Conservation (phyloP, 2,329 filamentous ascomycete genomes). For the Scortechinia acanthostroma region DNA sequence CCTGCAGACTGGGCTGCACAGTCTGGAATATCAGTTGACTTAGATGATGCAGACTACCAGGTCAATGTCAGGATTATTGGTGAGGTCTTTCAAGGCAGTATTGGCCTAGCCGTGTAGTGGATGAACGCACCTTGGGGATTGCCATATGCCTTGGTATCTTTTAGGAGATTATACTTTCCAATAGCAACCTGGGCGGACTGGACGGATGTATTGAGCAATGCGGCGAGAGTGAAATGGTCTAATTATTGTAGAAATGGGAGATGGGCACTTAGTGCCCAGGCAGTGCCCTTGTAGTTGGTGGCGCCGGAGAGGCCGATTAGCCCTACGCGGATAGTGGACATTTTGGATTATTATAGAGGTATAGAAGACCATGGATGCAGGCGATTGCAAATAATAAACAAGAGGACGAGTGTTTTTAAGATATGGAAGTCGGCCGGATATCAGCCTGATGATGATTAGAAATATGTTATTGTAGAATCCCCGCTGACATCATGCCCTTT, state of each 20-base stretch:
- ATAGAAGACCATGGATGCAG: no score
- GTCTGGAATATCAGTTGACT: constrained; percentile 29
- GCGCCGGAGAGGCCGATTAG: constrained; percentile 11
- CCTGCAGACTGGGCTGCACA: constrained; percentile 28
- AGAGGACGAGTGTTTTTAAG: no score
- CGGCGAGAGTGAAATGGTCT: constrained; percentile 33
- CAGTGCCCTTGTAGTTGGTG: constrained; percentile 6
- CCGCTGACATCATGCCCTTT: no score
- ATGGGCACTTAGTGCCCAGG: constrained; percentile 27
- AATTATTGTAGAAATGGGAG: constrained; percentile 21
- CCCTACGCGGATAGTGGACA: constrained; percentile 15
- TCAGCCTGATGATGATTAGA: no score
- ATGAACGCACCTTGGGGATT: no score
- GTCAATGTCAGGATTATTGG: constrained; percentile 33
- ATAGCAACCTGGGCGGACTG: constrained; percentile 31
- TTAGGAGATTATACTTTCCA: constrained; percentile 22
- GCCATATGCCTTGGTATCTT: constrained; percentile 30
- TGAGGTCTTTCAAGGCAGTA: no score
- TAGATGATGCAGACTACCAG: constrained; percentile 33
- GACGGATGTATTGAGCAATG: constrained; percentile 36
- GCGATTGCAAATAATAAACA: no score
- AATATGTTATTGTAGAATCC: no score
- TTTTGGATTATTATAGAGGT: no score
- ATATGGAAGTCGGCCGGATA: no score
- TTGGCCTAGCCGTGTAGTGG: no score